Base-by-base conservation (phyloP, 2,329 filamentous ascomycete species). In the Claviceps sp. region DNA sequence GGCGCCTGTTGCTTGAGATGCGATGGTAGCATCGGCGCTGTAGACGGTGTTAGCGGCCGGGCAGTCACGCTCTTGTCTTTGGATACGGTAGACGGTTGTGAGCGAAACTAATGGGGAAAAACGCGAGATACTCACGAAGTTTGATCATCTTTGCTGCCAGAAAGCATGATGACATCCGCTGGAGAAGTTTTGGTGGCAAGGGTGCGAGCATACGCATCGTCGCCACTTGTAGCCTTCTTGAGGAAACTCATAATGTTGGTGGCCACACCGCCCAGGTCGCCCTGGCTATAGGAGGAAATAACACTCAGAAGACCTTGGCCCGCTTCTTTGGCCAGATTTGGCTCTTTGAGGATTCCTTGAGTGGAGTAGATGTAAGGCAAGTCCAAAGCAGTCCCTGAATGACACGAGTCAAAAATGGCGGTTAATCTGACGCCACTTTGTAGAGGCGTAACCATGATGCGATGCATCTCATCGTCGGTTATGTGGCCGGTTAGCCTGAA, bases 101-200 rank as follows among this genome's bases (percentile, higher is more conserved):
- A 37, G 17, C 13, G 7, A 44, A 50, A 14, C 9, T 34, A 4
- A 23, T 7, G 56, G 52, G 43, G 55, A 55, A 53, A 16, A 22
- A 3, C 7, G 58, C 9, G 64, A 56, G 54, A 57, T 61, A 82
- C 85, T 71, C 74, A 88, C 83, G 86, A 90, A 61, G 91, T 98
- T 71, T 98, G 93, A 59, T 86, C 82, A 64, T 97, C 93, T 68
- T 97, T 97, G 73, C 88, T 95, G 52, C 93, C 93, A 51, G 88
- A 95, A 81, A 90, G 93, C 88, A 97, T 96, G 65, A 97, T 79
- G 45, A 98, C 91, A 67, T 97, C 93, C 45, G 93, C 93, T 1
- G 90, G 86, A 47, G 86, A 93, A 11, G 91, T 96, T 76, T 95
- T 96, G 43, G 91, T 96, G 58, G 85, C 78, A 58, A 90, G 71